Evolutionary conservation across 306 rosid species (phyloP).

Genomic region (Fragaria vesca): DNA sequence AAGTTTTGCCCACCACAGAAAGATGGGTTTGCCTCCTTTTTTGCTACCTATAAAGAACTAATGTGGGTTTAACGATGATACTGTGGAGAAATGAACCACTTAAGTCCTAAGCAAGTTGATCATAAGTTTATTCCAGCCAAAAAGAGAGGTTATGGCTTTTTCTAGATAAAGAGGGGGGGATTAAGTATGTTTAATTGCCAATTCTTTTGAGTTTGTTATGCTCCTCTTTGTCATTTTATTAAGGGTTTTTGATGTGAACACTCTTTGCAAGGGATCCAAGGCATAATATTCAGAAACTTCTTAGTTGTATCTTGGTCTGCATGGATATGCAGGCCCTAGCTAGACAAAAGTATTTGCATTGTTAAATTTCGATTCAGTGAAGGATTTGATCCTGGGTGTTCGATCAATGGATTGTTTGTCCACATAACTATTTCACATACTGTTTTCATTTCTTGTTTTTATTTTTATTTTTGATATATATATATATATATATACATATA

Average conservation of each 20-base stretch:
- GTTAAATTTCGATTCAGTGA: background rate
- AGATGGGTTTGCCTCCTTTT: slow-evolving; percentile 22
- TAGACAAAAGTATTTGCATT: background rate
- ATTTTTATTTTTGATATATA: too few relatives aligned
- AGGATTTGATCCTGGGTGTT: background rate
- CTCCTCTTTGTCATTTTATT: background rate
- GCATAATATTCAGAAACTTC: slow-evolving; percentile 7
- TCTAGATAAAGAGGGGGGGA: background rate
- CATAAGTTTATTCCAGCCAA: slow-evolving; percentile 3
- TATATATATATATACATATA: too few relatives aligned
- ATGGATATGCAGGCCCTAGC: background rate
- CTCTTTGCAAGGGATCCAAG: slow-evolving; percentile 31
- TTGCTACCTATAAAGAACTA: background rate
- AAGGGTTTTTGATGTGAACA: background rate
- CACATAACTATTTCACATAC: background rate
- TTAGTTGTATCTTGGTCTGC: background rate
- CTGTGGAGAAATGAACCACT: slow-evolving; percentile 2
- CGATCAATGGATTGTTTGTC: background rate
- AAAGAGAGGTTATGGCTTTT: slow-evolving; percentile 2
- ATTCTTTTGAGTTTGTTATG: background rate
- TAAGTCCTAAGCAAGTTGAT: slow-evolving; percentile 10
- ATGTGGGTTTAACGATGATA: background rate
- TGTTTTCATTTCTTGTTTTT: background rate
- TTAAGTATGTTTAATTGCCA: background rate
- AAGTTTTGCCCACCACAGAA: slow-evolving; percentile 25